phyloP scores from a whole-genome alignment of 257 asterid species.

The Nicotiana obtusifolia region DNA sequence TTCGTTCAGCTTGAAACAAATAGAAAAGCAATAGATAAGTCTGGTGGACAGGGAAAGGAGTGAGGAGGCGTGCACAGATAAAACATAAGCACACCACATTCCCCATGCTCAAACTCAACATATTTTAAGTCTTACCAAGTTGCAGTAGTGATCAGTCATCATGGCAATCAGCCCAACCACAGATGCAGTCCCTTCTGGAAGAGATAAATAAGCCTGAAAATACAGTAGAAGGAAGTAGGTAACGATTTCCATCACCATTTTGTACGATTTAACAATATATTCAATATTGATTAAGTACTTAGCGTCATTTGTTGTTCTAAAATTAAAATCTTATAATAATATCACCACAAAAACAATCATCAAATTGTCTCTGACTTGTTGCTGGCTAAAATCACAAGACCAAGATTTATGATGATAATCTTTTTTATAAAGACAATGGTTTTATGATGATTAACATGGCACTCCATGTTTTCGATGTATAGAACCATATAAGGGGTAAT shows the following conservation, averaged over 20 bases:
- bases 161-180: slow-evolving; percentile 85
- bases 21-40: not conserved
- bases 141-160: slow-evolving; percentile 96
- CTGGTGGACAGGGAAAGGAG: not conserved
- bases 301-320: not conserved
- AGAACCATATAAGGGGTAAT: not conserved
- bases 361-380: not conserved
- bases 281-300: slow-evolving; percentile 1
- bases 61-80: not conserved
- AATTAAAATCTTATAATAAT: not conserved
- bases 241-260: not conserved
- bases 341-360: not conserved
- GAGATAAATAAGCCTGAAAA: slow-evolving; percentile 94
- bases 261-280: not conserved
- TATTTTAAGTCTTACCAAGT: slow-evolving; percentile 60
- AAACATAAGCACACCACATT: not conserved
- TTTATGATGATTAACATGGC: not conserved
- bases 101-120: not conserved
- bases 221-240: not conserved
- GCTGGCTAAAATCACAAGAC: not conserved
- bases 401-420: not conserved
- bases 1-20: not conserved
- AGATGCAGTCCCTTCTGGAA: slow-evolving; percentile 95
- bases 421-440: not conserved
- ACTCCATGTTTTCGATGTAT: not conserved